Conservation (phyloP, 2,329 filamentous ascomycete species). For the Diaporthe nobilis region DNA sequence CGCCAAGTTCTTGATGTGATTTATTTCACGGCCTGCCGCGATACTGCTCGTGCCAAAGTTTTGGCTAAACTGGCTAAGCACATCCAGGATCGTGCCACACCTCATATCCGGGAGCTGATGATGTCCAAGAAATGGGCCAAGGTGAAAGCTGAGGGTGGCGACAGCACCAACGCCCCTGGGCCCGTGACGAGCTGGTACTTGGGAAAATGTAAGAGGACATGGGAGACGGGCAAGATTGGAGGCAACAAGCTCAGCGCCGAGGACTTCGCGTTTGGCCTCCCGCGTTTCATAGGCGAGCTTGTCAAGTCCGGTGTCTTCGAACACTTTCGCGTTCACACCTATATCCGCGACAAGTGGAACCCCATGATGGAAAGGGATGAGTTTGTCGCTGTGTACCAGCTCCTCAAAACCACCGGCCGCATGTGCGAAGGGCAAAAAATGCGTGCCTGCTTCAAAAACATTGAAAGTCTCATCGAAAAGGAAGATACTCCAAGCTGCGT, state of each 20-base stretch:
- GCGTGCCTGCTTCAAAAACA: conserved; percentile 4
- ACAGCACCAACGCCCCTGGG: neutral
- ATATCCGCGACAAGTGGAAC: neutral
- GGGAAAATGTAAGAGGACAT: neutral
- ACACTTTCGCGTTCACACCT: neutral
- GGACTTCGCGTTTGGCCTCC: conserved; percentile 19
- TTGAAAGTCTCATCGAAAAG: neutral
- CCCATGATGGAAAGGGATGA: neutral
- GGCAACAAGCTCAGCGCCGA: neutral
- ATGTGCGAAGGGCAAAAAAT: conserved; percentile 1
- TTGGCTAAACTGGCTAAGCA: conserved; percentile 6
- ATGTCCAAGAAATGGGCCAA: neutral
- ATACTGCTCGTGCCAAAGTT: neutral
- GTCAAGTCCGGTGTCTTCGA: neutral
- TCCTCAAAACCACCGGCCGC: conserved; percentile 6
- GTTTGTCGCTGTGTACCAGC: conserved; percentile 12
- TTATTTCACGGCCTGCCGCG: neutral
- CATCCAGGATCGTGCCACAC: neutral
- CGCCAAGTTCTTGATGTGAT: neutral
- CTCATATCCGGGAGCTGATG: neutral
- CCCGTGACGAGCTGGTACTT: neutral
- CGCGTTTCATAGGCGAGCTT: conserved; percentile 22
- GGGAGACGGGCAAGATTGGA: neutral
- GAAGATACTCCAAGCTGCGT: neutral
- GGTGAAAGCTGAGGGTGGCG: neutral